phyloP scores from a whole-genome alignment of 2,329 filamentous ascomycete species.

The Coniella vitis region DNA sequence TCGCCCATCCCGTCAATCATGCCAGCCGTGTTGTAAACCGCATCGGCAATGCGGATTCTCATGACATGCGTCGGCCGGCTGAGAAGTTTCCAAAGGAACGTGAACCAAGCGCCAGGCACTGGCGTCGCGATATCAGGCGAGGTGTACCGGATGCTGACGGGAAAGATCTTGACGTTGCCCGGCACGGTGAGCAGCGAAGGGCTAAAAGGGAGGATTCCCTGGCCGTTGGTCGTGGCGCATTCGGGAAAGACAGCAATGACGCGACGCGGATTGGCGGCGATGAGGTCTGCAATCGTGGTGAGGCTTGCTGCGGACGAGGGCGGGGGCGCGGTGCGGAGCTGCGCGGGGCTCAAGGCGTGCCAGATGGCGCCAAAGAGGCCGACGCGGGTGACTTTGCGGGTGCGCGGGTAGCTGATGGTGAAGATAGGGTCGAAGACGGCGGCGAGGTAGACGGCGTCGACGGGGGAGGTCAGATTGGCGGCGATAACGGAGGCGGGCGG shows the following conservation, averaged over 20 bases:
- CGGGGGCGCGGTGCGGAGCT: constrained; percentile 31
- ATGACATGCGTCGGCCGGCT: constrained; percentile 83
- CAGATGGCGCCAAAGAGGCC: constrained; percentile 69
- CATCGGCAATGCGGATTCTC: constrained; percentile 81
- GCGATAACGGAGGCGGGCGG: constrained; percentile 72
- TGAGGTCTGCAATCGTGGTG: constrained; percentile 55
- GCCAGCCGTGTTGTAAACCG: constrained; percentile 48
- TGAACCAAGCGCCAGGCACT: constrained; percentile 63
- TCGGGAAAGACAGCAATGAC: constrained; percentile 88
- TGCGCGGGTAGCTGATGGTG: constrained; percentile 73
- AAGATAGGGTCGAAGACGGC: constrained; percentile 96
- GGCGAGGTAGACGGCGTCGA: constrained; percentile 89
- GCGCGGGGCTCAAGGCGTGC: constrained; percentile 60
- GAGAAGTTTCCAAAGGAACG: constrained; percentile 81
- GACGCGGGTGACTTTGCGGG: constrained; percentile 66
- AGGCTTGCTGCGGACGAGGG: constrained; percentile 40
- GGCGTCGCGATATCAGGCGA: constrained; percentile 88
- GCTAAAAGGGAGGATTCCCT: constrained; percentile 78
- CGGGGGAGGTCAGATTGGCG: constrained; percentile 82
- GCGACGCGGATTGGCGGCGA: constrained; percentile 62
- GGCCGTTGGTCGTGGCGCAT: constrained; percentile 88
- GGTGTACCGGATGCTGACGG: constrained; percentile 82
- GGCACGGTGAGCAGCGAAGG: constrained; percentile 66
- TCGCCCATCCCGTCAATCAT: constrained; percentile 27
- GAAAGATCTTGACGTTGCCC: constrained; percentile 70